These are phyloP conservation scores for Diaporthe sp. DNA, from an alignment of 2,329 filamentous ascomycete genomes.

Conservation along the genomic window DNA sequence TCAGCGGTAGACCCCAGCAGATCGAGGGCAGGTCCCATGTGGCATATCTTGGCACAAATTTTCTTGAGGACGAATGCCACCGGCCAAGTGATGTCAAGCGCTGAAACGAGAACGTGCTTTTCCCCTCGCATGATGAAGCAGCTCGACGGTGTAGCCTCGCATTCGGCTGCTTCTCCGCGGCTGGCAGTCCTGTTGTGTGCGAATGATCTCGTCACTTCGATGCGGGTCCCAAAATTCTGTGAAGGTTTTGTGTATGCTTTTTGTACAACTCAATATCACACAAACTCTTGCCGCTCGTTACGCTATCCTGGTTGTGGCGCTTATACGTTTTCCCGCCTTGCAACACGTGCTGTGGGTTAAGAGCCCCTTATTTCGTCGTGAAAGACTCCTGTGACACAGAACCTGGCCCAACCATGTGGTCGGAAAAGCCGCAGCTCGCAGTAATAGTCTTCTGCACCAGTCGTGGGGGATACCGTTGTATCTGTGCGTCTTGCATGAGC, in stretches of 20 bases:
- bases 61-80: neutral
- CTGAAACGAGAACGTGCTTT: slow-evolving; percentile 11
- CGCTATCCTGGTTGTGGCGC: neutral
- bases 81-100: neutral
- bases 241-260: neutral
- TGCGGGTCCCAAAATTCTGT: neutral
- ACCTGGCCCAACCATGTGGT: neutral
- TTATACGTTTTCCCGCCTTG: slow-evolving; percentile 2
- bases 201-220: neutral
- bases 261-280: neutral
- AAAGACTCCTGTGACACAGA: neutral
- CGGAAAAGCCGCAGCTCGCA: neutral
- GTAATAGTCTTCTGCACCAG: neutral
- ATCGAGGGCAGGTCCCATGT: slow-evolving; percentile 17
- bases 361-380: neutral
- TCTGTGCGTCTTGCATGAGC: slow-evolving; percentile 14
- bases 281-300: neutral
- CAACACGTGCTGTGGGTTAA: neutral
- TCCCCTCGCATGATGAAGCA: neutral
- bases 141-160: neutral
- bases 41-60: slow-evolving; percentile 10
- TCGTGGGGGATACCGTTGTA: neutral
- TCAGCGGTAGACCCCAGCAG: slow-evolving; percentile 6
- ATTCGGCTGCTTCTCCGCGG: neutral
- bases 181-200: neutral